These are phyloP conservation scores for Cylindrotheca closterium DNA, from an alignment of 108 stramenopile species.

Conservation along the genomic window DNA sequence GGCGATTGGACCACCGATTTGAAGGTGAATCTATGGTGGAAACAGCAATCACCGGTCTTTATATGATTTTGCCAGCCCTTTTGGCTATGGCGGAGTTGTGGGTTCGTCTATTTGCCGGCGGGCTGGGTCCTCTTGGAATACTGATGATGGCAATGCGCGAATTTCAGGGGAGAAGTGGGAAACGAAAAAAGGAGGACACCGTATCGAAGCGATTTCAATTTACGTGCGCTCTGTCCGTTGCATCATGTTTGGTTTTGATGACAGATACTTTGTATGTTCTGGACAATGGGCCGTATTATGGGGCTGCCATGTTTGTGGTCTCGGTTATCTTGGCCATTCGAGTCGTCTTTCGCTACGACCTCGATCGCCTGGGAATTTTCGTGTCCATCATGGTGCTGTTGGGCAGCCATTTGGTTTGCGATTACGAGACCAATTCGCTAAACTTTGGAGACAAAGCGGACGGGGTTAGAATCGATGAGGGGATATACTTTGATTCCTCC, in stretches of 20 bases:
- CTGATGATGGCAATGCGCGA: slow-evolving; percentile 19
- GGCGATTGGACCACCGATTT: slow-evolving; percentile 14
- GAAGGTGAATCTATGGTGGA: slow-evolving; percentile 15
- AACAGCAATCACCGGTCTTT: slow-evolving; percentile 20
- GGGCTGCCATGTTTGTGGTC: slow-evolving; percentile 35
- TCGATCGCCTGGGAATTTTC: slow-evolving; percentile 6
- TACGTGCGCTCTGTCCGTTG: slow-evolving; percentile 36
- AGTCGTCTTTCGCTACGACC: background rate
- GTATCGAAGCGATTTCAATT: background rate
- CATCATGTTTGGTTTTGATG: slow-evolving; percentile 61
- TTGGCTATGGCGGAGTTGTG: slow-evolving; percentile 82
- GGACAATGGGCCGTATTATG: slow-evolving; percentile 56
- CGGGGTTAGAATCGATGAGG: slow-evolving; percentile 41
- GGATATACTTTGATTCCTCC: slow-evolving; percentile 54
- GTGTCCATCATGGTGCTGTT: slow-evolving; percentile 1
- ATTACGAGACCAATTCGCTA: background rate
- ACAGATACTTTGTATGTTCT: slow-evolving; percentile 72
- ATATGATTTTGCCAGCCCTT: slow-evolving; percentile 31
- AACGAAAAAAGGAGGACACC: background rate
- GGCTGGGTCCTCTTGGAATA: slow-evolving; percentile 38
- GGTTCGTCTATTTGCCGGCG: slow-evolving; percentile 63
- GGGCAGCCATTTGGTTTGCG: slow-evolving; percentile 23
- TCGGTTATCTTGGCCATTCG: slow-evolving; percentile 32
- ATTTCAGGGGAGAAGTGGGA: background rate
- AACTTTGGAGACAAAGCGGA: slow-evolving; percentile 20